Base-by-base conservation (phyloP, 2,329 filamentous ascomycete species). In the Aspergillus aculeatus region DNA sequence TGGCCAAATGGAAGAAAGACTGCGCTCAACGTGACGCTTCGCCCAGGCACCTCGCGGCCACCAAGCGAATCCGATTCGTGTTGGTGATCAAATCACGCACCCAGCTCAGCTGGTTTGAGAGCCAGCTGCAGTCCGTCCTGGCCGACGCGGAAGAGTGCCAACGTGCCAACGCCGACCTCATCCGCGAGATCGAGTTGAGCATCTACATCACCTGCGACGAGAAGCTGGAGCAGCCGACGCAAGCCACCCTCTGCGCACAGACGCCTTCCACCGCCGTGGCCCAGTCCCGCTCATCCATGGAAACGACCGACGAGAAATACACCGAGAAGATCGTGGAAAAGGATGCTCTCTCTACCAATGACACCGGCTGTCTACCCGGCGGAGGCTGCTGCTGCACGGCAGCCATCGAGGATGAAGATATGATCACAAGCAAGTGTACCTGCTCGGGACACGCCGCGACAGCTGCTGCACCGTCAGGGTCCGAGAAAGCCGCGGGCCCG, bases 21-120 rank as follows among this genome's bases (percentile, higher is more conserved):
- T 74, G 66, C 35, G 57, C 61, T 2, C 32, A 67, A 31, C 26
- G 51, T 56, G 47, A 41, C 12, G 54, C 60, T 29, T 54, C 31
- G n/a, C 14, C 38, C 38, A 44, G 10, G 38, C 59, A 67, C 3
- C 66, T 75, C 6, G 67, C 73, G 5, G 79, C 78, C 6, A 84
- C 81, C 0, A 77, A 82, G 49, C 76, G 78, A 44, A 73, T 86
- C 31, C 80, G 80, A 1, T 85, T 85, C 61, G 74, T 85, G 10
- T 87, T 85, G 85, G 81, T 86, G 5, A 78, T 87, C 56, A 86
- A 84, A 66, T 79, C 80, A n/a, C 77, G 76, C 4, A 75, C 76
- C 1, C 81, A 84, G 50, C 68, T 85, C 2, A 75, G 71, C 14
- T 86, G 84, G 81, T 84, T 87, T 60, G 72, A 78, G 1, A 66